These are phyloP conservation scores for Annona cherimola DNA, from an alignment of 164 flowering plant species.

Conservation along the genomic window DNA sequence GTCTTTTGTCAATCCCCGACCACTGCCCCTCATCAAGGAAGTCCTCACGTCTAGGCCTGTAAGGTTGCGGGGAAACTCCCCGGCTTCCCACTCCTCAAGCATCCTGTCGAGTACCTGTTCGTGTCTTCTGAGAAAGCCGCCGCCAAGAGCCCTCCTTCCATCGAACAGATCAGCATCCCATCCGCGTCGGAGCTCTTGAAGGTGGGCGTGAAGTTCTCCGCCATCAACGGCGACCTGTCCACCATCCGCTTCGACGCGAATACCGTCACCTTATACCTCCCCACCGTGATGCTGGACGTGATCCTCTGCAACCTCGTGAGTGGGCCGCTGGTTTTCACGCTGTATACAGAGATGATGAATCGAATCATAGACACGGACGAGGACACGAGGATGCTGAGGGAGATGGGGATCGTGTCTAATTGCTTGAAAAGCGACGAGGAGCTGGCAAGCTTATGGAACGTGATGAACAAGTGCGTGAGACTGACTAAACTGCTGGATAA, in stretches of 20 bases:
- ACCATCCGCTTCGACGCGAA: slow-evolving; percentile 28
- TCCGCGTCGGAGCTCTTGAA: slow-evolving; percentile 28
- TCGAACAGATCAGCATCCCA: slow-evolving; percentile 40
- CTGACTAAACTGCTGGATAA: slow-evolving; percentile 5
- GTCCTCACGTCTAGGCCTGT: slow-evolving; percentile 12
- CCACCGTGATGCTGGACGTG: slow-evolving; percentile 35
- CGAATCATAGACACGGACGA: slow-evolving; percentile 23
- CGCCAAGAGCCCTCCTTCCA: slow-evolving; percentile 14
- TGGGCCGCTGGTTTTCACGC: slow-evolving; percentile 20
- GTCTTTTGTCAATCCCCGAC: slow-evolving; percentile 8
- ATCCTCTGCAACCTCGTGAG: not conserved
- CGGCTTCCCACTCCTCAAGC: slow-evolving; percentile 7
- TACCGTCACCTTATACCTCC: slow-evolving; percentile 23
- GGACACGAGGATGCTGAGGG: slow-evolving; percentile 18
- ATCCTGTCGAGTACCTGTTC: slow-evolving; percentile 11
- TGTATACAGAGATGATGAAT: slow-evolving; percentile 25
- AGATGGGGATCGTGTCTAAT: slow-evolving; percentile 13
- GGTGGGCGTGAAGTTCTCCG: slow-evolving; percentile 24
- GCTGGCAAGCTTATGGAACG: slow-evolving; percentile 16
- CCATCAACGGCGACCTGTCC: slow-evolving; percentile 21
- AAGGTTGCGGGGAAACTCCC: slow-evolving; percentile 12
- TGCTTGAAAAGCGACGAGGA: slow-evolving; percentile 19
- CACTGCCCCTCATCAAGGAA: not conserved
- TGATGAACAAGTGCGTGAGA: slow-evolving; percentile 14
- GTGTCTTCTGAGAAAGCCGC: not conserved